These are phyloP conservation scores for Quercus glauca DNA, from an alignment of 306 rosid species.

Conservation along the genomic window DNA sequence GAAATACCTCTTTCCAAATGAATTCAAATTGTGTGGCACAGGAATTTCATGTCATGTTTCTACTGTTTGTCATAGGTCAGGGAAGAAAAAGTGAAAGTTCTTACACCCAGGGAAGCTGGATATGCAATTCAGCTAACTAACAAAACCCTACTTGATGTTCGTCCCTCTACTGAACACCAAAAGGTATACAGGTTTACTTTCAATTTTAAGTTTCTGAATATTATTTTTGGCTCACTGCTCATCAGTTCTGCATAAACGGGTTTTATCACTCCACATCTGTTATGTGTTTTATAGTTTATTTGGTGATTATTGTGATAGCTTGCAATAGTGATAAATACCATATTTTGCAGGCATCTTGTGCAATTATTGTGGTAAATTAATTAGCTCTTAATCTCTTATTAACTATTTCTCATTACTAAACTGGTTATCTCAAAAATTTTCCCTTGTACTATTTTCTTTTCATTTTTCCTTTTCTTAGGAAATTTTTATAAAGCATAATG, in stretches of 20 bases:
- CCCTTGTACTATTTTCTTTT: not conserved
- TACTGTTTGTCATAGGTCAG: slow-evolving; percentile 49
- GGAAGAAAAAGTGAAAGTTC: slow-evolving; percentile 76
- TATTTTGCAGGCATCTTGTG: slow-evolving; percentile 8
- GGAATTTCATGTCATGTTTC: slow-evolving; percentile 9
- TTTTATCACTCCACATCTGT: not conserved
- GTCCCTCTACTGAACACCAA: slow-evolving; percentile 75
- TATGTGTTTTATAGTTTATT: not conserved
- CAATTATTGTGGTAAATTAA: not conserved
- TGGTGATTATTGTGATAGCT: not conserved
- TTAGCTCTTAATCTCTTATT: not conserved
- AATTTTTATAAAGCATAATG: not conserved
- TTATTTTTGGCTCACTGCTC: not conserved
- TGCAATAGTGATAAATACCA: not conserved
- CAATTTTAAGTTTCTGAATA: not conserved
- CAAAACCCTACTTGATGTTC: slow-evolving; percentile 90
- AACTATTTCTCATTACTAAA: slow-evolving; percentile 6
- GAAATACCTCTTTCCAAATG: not conserved
- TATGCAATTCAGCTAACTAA: slow-evolving; percentile 89
- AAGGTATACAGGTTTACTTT: slow-evolving; percentile 50
- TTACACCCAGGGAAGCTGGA: slow-evolving; percentile 89
- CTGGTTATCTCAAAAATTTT: not conserved
- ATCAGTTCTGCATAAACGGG: not conserved
- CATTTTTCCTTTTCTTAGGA: not conserved
- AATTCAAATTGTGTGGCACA: not conserved